Base-by-base conservation (phyloP, 371 early-diverging fungal genomes). In the Choanephora cucurbitarum region DNA sequence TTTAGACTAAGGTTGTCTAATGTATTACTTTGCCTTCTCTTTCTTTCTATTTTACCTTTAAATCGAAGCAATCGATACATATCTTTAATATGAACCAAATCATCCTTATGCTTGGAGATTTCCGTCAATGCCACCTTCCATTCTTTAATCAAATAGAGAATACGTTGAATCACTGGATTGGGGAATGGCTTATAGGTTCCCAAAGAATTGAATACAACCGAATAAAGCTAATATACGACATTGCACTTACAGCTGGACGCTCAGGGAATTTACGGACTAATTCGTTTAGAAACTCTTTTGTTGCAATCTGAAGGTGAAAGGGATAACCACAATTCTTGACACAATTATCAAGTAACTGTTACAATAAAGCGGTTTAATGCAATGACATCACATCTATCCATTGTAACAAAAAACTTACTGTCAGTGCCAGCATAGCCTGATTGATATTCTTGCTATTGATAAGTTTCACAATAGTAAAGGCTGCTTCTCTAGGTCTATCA, bases 251-350 rank as follows among this genome's bases (percentile, higher is more conserved):
- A 42, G 85, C 86, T 17, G 94, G 93, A 15, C 85, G 81, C 52
- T 95, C 95, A 7, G 99, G 98, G 57, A 99, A 98, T 59, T 89
- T 83, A 42, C 89, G 82, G 15, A 97, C 96, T n/a, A 99, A 81
- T 59, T 94, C 95, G 69, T 96, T 97, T 52, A 99, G 76, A 67
- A 99, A 98, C 63, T 98, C 99, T 62, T 95, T 95, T 33, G 93
- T 89, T 22, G 91, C 90, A 51, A 99, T 86, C 66, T 96, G 95
- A 58, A 94, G 79, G 62, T 99, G 98, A 65, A 99, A 96, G 3
- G 99, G 89, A 69, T 96, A 94, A 0, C 98, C 98, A 68, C 98
- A 97, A 73, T 99, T 98, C 73, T 97, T 97, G 55, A 96, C 93
- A 66, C 95, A 93, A 57, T 89, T 89, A 74, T 99, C 99, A 52